phyloP scores from a whole-genome alignment of 2,329 filamentous ascomycete genomes.

The Diaporthe capsici region DNA sequence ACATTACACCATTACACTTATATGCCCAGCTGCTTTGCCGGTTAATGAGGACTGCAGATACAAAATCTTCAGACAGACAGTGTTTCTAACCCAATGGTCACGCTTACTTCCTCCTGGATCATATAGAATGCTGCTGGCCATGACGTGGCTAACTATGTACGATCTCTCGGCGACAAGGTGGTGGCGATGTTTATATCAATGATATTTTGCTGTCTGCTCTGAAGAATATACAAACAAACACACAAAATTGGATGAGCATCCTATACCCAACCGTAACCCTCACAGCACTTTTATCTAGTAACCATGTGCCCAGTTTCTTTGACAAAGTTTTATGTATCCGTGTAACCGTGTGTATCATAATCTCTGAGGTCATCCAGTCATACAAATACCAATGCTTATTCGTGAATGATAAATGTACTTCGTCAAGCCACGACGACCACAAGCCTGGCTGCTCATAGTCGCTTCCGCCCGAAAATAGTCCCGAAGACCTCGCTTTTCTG shows the following conservation, averaged over 20 bases:
- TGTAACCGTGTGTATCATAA: not conserved
- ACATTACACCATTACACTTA: not conserved
- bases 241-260: not conserved
- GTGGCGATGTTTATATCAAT: not conserved
- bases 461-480: constrained; percentile 29
- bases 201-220: not conserved
- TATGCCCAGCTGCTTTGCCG: too few species aligned
- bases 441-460: not conserved
- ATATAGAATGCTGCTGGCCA: not conserved
- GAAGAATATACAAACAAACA: not conserved
- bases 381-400: constrained; percentile 32
- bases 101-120: not conserved
- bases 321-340: not conserved
- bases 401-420: not conserved
- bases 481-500: constrained; percentile 40
- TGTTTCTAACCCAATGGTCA: not conserved
- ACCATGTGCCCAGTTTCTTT: not conserved
- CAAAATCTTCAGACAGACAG: not conserved
- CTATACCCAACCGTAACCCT: not conserved
- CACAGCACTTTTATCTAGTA: not conserved
- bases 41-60: not conserved
- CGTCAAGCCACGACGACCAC: not conserved
- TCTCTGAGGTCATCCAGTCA: constrained; percentile 26
- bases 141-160: too few species aligned
- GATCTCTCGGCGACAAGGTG: not conserved